Evolutionary conservation across 108 stramenopile genomes (phyloP).

Genomic region (Cyclotella choctawhatcheeana): DNA sequence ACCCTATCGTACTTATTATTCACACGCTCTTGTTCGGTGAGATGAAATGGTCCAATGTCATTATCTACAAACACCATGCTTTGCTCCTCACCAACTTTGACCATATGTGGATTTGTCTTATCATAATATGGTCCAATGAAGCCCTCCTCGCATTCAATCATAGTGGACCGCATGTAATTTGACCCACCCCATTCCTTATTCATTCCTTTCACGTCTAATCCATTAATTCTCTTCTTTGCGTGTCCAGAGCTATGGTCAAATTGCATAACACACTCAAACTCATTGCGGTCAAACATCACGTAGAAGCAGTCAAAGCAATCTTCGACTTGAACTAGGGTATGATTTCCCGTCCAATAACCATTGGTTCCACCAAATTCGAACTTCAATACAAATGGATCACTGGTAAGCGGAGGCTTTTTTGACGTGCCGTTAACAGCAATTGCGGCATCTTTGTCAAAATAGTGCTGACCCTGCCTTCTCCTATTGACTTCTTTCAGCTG

Average conservation of each 20-base stretch:
- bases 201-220: neutral
- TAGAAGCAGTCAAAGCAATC: neutral
- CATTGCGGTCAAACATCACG: neutral
- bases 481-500: neutral
- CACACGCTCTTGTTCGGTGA: neutral
- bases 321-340: slow-evolving; percentile 9
- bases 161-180: neutral
- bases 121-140: neutral
- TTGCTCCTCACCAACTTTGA: neutral
- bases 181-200: neutral
- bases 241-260: slow-evolving; percentile 4
- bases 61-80: neutral
- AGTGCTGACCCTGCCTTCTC: neutral
- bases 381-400: neutral
- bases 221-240: neutral
- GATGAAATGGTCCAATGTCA: neutral
- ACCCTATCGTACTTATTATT: neutral
- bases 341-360: slow-evolving; percentile 19
- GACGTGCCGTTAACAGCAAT: neutral
- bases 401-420: neutral
- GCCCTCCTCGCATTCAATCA: neutral
- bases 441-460: neutral
- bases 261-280: slow-evolving; percentile 1
- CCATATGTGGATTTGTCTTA: neutral
- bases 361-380: slow-evolving; percentile 5